Evolutionary conservation across 1,284 basidiomycete genomes (phyloP).

Genomic region (Crocinoboletus sp.): DNA sequence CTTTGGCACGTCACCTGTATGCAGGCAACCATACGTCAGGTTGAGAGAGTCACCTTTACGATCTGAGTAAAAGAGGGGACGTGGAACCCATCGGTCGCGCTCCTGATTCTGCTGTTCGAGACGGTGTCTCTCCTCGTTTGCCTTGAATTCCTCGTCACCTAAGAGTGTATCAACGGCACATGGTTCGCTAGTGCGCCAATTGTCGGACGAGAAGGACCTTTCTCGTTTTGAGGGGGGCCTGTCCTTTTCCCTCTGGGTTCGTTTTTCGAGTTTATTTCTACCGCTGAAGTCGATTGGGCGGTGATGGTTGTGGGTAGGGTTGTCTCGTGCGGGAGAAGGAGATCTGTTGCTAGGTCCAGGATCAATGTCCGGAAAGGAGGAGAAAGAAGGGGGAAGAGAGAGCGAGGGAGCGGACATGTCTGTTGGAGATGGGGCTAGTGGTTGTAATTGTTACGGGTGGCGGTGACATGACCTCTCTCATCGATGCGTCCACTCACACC

Average conservation of each 20-base stretch:
- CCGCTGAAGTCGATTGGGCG: conserved; percentile 14
- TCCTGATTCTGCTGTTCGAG: conserved; percentile 21
- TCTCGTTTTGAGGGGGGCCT: conserved; percentile 24
- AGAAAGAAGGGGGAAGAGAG: conserved; percentile 56
- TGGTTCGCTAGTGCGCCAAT: conserved; percentile 14
- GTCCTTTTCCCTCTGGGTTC: conserved; percentile 28
- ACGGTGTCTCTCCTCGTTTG: conserved; percentile 33
- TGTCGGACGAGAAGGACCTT: conserved; percentile 19
- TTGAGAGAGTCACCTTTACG: conserved; percentile 66
- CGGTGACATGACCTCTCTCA: conserved; percentile 2
- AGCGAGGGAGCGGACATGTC: conserved; percentile 52
- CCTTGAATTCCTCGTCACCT: conserved; percentile 37
- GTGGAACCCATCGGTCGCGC: conserved; percentile 28
- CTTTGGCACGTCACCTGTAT: conserved; percentile 63
- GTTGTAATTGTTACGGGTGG: conserved; percentile 8
- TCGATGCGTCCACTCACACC: conserved; percentile 81
- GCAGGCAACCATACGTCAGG: conserved; percentile 62
- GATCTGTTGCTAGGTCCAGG: conserved; percentile 30
- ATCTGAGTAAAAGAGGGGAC: conserved; percentile 57
- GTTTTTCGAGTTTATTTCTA: conserved; percentile 24
- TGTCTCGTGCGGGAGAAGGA: conserved; percentile 15
- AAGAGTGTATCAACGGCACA: conserved; percentile 15
- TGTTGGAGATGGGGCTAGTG: neutral
- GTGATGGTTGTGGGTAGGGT: conserved; percentile 6
- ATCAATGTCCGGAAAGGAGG: conserved; percentile 59